phyloP scores from a whole-genome alignment of 495 filamentous ascomycete species.

The Rhizodiscina lignyota region DNA sequence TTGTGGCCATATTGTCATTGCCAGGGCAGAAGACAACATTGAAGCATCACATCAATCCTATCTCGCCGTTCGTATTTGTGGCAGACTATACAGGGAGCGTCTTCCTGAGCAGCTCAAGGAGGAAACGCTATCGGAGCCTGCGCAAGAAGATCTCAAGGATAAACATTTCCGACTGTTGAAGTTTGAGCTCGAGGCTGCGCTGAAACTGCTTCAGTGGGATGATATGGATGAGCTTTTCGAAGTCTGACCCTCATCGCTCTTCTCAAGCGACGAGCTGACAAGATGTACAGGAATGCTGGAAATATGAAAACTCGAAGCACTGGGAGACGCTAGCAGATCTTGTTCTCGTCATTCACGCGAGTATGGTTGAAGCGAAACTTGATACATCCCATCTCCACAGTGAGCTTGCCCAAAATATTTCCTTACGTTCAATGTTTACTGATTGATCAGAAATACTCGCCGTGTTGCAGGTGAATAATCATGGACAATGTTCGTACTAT shows the following conservation, averaged over 20 bases:
- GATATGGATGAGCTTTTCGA: constrained; percentile 43
- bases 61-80: constrained; percentile 34
- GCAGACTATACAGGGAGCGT: constrained; percentile 32
- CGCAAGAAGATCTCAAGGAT: constrained; percentile 32
- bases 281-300: constrained; percentile 9
- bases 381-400: constrained; percentile 8
- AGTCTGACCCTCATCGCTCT: constrained; percentile 6
- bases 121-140: constrained; percentile 24
- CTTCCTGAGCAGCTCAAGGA: constrained; percentile 14
- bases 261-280: constrained; percentile 4
- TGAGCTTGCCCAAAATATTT: constrained; percentile 6
- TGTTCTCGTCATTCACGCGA: constrained; percentile 15
- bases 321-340: constrained; percentile 22
- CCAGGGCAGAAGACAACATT: constrained; percentile 44
- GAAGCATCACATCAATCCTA: constrained; percentile 42
- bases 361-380: constrained; percentile 4
- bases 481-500: not conserved
- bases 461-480: constrained; percentile 19
- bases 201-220: constrained; percentile 50
- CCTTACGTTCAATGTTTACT: too few relatives aligned
- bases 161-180: constrained; percentile 48
- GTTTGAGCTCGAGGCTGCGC: constrained; percentile 62
- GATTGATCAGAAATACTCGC: constrained; percentile 21
- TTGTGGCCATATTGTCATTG: constrained; percentile 40
- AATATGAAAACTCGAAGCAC: constrained; percentile 9